phyloP scores from a whole-genome alignment of 345 rosid species.

The Draba incana region DNA sequence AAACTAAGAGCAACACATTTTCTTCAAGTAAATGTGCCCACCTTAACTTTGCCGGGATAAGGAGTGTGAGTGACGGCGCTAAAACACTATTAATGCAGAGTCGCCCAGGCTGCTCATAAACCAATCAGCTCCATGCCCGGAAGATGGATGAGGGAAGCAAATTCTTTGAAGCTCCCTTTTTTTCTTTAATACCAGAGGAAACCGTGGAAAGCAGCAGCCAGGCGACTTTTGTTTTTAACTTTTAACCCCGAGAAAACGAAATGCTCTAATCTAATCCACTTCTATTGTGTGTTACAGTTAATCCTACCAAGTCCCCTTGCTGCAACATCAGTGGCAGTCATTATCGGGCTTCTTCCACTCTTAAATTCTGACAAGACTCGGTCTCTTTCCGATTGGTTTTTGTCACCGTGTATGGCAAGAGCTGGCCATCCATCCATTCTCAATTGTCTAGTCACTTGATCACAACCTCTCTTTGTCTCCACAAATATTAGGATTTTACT shows the following conservation, averaged over 20 bases:
- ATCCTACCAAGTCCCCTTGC: conserved; percentile 99
- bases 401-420: conserved; percentile 96
- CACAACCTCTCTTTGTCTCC: conserved; percentile 96
- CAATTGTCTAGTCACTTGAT: conserved; percentile 90
- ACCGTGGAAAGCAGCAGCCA: conserved; percentile 96
- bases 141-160: conserved; percentile 54
- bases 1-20: conserved; percentile 77
- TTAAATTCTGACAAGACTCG: conserved; percentile 95
- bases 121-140: conserved; percentile 86
- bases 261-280: conserved; percentile 55
- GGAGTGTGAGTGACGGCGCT: conserved; percentile 54
- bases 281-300: conserved; percentile 60
- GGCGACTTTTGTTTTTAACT: conserved; percentile 58
- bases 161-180: conserved; percentile 55
- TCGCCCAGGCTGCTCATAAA: conserved; percentile 87
- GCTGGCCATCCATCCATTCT: conserved; percentile 99
- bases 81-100: conserved; percentile 59
- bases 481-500: conserved; percentile 81
- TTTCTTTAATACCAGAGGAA: conserved; percentile 47
- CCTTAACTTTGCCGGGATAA: conserved; percentile 99
- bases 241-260: conserved; percentile 50
- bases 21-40: conserved; percentile 86
- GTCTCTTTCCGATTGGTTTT: conserved; percentile 92
- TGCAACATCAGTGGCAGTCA: conserved; percentile 99
- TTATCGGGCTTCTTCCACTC: conserved; percentile 88